Base-by-base conservation (phyloP, 495 filamentous ascomycete species). In the Hypoxylon subgilvum region DNA sequence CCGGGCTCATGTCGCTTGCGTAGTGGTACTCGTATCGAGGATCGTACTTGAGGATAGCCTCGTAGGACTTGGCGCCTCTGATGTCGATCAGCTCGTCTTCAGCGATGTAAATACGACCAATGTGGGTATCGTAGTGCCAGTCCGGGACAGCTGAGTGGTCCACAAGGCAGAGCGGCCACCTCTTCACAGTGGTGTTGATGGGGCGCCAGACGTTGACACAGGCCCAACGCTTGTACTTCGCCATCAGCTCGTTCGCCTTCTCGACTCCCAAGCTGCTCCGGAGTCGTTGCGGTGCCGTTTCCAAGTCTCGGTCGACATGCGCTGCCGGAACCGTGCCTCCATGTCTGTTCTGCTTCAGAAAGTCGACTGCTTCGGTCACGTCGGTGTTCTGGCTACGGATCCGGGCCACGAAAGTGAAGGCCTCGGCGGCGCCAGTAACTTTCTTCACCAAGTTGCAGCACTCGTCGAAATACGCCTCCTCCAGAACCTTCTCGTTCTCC, bases 11-110 rank as follows among this genome's bases (percentile, higher is more conserved):
- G 34, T 36, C 17, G 34, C 34, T 36, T 6, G 34, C 34, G 34
- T 36, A 36, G 34, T 13, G 34, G 34, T 36, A 36, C 34, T 36
- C 34, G n/a, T 36, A 36, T 36, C 34, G 34, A 16, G 34, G 34
- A 13, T 36, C 34, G 34, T 36, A 16, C 34, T 36, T 36, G 34
- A 36, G 34, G n/a, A 36, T 36, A 16, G 34, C n/a, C 17, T 36
- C 34, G 34, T 36, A 13, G 34, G n/a, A 10, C n/a, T 36, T 36
- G 34, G n/a, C 34, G 6, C 34, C 34, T 13, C 34, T n/a, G 10
- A 16, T 2, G 34, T 16, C 34, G 34, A 36, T 36, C 14, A 36
- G 34, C 12, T 36, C 34, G 34, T 36, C 34, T n/a, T 36, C n/a
- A 6, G 14, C n/a, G 6, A 36, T 36, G 14, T 36, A 16, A 3